Evolutionary conservation across 768 basidiomycete species (phyloP), one percentile per base, ranked within the genome.

Genomic region (Lactarius evosmus): DNA sequence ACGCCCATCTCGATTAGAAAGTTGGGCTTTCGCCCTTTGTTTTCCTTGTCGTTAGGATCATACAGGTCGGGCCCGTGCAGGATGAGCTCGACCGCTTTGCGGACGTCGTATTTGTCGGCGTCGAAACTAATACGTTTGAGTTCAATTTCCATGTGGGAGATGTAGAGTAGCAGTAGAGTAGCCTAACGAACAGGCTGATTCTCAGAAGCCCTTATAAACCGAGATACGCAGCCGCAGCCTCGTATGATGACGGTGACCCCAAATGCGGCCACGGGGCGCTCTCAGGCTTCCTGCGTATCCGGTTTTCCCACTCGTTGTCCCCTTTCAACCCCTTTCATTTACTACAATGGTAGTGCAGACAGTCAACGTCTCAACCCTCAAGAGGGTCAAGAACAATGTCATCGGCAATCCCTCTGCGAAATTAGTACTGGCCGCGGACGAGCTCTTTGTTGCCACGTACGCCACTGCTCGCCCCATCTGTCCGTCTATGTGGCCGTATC

Each of bases 331-430:
- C 44, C 11, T 34, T 58, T 58, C 57, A 49, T 49, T 49, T 32
- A 38, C 25, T 6, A 60, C 25, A 60, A 64, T 76, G 75, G 73
- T 74, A 6, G 60, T 76, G 19, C 60, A 62, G 34, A 69, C 66
- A 5, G 54, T 73, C 46, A 70, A 71, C 59, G 53, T 79, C 40
- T 66, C 78, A 19, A 74, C 74, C 56, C 82, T 91, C 67, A 91
- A 89, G 75, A 77, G 79, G 64, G 80, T 84, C 63, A 91, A 91
- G 75, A 92, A 92, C 73, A 72, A 79, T 1, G 86, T 91, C 55
- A 91, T 92, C 41, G 91, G 91, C 1, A 93, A 91, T 66, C 89
- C 88, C 0, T 82, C 84, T 0, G 87, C 88, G 1, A 93, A 93
- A 72, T 70, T 78, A 2, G 72, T 79, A 16, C 74, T 89, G 1